Evolutionary conservation across 106 monocot species (phyloP), one percentile per base, ranked within the genome.

Genomic region (Platanthera zijinensis): DNA sequence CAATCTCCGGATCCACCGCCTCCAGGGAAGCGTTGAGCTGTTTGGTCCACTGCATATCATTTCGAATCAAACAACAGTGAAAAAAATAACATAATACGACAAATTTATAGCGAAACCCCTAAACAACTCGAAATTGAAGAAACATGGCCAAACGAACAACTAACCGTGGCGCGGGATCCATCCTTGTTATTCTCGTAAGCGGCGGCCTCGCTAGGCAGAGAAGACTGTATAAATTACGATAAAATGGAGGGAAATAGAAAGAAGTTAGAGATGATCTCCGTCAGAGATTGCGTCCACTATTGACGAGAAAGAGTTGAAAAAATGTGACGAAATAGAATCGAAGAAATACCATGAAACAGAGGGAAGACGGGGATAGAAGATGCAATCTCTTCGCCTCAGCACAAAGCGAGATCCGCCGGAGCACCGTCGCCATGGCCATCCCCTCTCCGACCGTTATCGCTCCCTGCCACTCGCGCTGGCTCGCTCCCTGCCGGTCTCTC

Each of bases 1-100:
- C 85, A 68, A 96, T 84, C 76, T 96, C 96, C 12, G 96, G 93
- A 84, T 96, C 96, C 13, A 93, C 89, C 8, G 70, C 87, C 80
- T 93, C 96, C 66, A 96, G 82, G 22, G 96, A 72, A 8, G 87
- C 78, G 72, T 93, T 96, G 46, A 96, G 86, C 83, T 93, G 88
- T 78, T 93, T 89, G 57, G 88, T 78, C 96, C 96, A 96, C 96
- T 96, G 78, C 78, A 80, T 9, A 64, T 4, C 69, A 25, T 67
- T 67, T 11, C 10, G 48, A 50, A 67, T 21, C 17, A 48, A 9
- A 59, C 21, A 19, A 59, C 21, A 59, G 8, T 18, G 19, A 1
- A 57, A 47, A 50, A 47, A 14, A 49, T 11, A 12, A 51, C 6
- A 51, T 18, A 67, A 66, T 53, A 32, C 8, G 52, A 32, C 32